These are phyloP conservation scores for Nicotiana knightiana DNA, from an alignment of 257 asterid species.

Conservation along the genomic window DNA sequence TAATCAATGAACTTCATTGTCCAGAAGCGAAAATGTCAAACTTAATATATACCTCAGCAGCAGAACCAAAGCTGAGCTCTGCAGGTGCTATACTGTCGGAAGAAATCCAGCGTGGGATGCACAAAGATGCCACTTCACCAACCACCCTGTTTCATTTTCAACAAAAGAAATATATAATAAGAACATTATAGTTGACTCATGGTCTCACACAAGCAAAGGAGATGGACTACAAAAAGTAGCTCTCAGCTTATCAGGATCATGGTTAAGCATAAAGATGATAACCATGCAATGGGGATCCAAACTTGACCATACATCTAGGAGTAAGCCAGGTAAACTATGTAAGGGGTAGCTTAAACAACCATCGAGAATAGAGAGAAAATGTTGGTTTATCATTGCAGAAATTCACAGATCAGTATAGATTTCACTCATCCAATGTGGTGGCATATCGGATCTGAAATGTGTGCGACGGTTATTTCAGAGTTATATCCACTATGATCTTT, in stretches of 20 bases:
- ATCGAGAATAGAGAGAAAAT: neutral
- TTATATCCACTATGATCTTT: neutral
- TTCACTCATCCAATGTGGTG: neutral
- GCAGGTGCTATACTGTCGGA: constrained; percentile 45
- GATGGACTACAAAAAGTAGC: neutral
- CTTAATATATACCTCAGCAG: constrained; percentile 43
- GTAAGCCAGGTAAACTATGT: neutral
- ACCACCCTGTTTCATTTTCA: constrained; percentile 52
- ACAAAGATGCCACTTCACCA: constrained; percentile 57
- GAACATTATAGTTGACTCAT: neutral
- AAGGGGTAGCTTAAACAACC: neutral
- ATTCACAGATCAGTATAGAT: neutral
- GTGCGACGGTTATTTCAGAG: neutral
- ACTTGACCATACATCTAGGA: neutral
- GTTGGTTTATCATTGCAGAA: neutral
- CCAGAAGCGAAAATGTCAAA: neutral
- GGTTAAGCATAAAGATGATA: neutral
- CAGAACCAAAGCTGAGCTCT: constrained; percentile 31
- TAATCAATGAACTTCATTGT: neutral
- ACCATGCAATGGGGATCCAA: neutral
- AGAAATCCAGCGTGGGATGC: constrained; percentile 63
- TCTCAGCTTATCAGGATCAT: neutral
- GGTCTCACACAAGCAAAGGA: neutral
- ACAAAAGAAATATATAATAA: neutral
- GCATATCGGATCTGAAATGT: neutral